Evolutionary conservation across 306 rosid species (phyloP).

Genomic region (Prunus salicina): DNA sequence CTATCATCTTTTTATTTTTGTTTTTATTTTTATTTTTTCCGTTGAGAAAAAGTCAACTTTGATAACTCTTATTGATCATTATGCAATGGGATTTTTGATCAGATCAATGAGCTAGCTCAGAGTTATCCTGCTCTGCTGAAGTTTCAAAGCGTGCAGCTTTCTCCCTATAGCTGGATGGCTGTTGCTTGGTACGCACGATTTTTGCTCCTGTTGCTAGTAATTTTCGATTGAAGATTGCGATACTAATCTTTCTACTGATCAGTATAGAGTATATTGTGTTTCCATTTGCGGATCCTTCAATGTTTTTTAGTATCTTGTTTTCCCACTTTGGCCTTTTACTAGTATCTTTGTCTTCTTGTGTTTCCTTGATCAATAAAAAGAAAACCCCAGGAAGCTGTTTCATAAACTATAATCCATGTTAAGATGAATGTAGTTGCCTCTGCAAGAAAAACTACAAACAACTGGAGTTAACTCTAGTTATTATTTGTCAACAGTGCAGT

Average conservation of each 20-base stretch:
- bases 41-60: neutral
- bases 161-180: slow-evolving; percentile 30
- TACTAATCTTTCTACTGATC: neutral
- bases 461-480: neutral
- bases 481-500: no score
- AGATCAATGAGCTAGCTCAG: slow-evolving; percentile 24
- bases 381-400: neutral
- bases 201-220: neutral
- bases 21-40: neutral
- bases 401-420: neutral
- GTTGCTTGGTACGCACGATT: slow-evolving; percentile 25
- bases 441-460: no score
- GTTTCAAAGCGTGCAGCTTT: slow-evolving; percentile 19
- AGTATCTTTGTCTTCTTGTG: neutral
- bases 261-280: neutral
- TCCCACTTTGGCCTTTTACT: neutral
- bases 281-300: neutral
- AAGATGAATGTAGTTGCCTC: neutral
- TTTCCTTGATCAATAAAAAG: neutral
- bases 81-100: neutral
- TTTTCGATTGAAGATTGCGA: neutral
- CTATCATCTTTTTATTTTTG: neutral
- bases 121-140: slow-evolving; percentile 15
- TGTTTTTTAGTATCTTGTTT: neutral
- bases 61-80: neutral